phyloP scores from a whole-genome alignment of 2,329 filamentous ascomycete genomes.

The Ceratocystis colombiana region DNA sequence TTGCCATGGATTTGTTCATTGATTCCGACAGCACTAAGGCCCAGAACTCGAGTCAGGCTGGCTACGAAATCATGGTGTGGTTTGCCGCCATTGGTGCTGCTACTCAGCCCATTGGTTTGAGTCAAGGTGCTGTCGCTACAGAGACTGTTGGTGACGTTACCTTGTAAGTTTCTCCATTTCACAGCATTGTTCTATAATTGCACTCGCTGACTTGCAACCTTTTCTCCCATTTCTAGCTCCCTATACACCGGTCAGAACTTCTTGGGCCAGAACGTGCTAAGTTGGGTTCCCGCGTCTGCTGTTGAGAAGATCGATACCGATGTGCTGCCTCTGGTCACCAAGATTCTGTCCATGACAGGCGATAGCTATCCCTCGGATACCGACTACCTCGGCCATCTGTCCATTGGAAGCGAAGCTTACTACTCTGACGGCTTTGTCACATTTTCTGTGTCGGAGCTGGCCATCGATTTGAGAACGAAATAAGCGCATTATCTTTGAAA shows the following conservation, averaged over 20 bases:
- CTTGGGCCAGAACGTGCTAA: slow-evolving; percentile 39
- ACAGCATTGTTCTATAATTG: not conserved
- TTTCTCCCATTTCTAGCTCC: slow-evolving; percentile 30
- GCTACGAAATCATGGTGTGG: slow-evolving; percentile 50
- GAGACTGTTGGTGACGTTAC: slow-evolving; percentile 35
- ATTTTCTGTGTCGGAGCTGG: slow-evolving; percentile 37
- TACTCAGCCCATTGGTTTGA: slow-evolving; percentile 41
- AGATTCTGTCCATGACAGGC: slow-evolving; percentile 32
- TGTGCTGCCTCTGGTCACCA: slow-evolving; percentile 38
- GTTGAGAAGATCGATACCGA: slow-evolving; percentile 40
- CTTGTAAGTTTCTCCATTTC: slow-evolving; percentile 34
- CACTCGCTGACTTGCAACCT: not conserved
- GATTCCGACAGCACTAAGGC: slow-evolving; percentile 38
- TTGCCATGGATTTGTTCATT: slow-evolving; percentile 51
- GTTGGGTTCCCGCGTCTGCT: slow-evolving; percentile 38
- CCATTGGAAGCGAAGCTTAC: slow-evolving; percentile 44
- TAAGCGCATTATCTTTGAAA: not conserved
- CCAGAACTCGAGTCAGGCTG: slow-evolving; percentile 35
- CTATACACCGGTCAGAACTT: slow-evolving; percentile 38
- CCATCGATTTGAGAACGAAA: slow-evolving; percentile 33
- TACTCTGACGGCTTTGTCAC: slow-evolving; percentile 38
- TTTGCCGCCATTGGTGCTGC: slow-evolving; percentile 40
- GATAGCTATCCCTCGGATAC: slow-evolving; percentile 33
- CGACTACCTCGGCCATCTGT: slow-evolving; percentile 44
- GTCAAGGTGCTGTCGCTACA: slow-evolving; percentile 31